phyloP scores from a whole-genome alignment of 2,329 filamentous ascomycete genomes.

The Plenodomus biglobosus region DNA sequence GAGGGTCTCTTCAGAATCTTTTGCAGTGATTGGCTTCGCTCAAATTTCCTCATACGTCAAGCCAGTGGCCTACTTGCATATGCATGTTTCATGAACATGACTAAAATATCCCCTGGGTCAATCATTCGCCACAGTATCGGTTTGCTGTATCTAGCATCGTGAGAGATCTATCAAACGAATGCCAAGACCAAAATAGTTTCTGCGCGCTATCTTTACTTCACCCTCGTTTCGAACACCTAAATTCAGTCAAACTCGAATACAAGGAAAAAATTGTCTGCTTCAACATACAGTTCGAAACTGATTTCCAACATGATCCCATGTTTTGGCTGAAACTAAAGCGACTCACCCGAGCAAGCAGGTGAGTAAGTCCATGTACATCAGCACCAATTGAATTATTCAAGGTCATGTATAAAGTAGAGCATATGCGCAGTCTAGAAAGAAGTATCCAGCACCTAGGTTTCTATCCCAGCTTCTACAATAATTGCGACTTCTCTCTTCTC shows the following conservation, averaged over 20 bases:
- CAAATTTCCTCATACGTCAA: not conserved
- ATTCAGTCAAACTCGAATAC: constrained; percentile 10
- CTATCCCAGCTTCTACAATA: constrained; percentile 39
- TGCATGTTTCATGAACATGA: constrained; percentile 15
- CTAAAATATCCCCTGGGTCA: constrained; percentile 8
- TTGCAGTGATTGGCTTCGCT: constrained; percentile 3
- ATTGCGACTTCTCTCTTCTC: constrained; percentile 37
- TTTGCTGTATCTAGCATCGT: constrained; percentile 5
- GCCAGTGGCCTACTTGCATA: constrained; percentile 6
- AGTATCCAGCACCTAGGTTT: constrained; percentile 40
- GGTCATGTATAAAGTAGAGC: constrained; percentile 32
- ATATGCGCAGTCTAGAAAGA: constrained; percentile 21
- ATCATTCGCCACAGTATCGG: constrained; percentile 3
- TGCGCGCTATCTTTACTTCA: constrained; percentile 25
- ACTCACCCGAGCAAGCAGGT: constrained; percentile 17
- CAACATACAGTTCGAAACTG: constrained; percentile 18
- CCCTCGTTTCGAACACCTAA: constrained; percentile 24
- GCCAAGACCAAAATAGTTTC: constrained; percentile 24
- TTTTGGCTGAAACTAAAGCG: constrained; percentile 37
- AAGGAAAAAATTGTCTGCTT: constrained; percentile 16
- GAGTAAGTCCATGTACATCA: not conserved
- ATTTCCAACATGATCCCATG: constrained; percentile 15
- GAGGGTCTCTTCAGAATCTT: not conserved
- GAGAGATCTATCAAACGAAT: constrained; percentile 10
- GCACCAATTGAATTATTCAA: not conserved